Percentiles rank a stretch among this genome's conserved stretches.
phyloP scores from a whole-genome alignment of 495 filamentous ascomycete species.

The Xylaria scruposa region DNA sequence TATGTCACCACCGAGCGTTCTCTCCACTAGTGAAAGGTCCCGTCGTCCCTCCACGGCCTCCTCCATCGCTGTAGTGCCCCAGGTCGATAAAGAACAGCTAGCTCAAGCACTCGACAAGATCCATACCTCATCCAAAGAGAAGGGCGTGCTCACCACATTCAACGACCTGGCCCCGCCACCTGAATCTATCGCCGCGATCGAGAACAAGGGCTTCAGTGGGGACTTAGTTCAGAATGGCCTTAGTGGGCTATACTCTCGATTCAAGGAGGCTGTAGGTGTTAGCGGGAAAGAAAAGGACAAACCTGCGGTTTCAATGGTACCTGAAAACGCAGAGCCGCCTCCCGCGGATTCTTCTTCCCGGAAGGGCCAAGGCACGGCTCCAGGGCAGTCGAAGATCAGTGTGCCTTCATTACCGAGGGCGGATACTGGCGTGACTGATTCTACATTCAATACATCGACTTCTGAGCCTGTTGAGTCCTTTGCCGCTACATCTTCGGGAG shows the following conservation, averaged over 20 bases:
- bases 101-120: conserved; percentile 82
- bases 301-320: conserved; percentile 29
- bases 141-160: conserved; percentile 82
- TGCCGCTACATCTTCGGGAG: conserved; percentile 41
- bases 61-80: conserved; percentile 55
- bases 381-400: conserved; percentile 48
- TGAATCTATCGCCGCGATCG: conserved; percentile 57
- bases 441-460: conserved; percentile 44
- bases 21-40: conserved; percentile 47
- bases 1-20: conserved; percentile 34
- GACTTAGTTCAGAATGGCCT: conserved; percentile 81
- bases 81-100: conserved; percentile 71
- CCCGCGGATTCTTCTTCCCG: conserved; percentile 49
- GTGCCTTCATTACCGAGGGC: conserved; percentile 39
- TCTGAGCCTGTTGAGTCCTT: conserved; percentile 48
- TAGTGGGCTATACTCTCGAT: conserved; percentile 82
- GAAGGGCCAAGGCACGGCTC: conserved; percentile 45
- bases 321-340: conserved; percentile 41
- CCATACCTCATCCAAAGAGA: conserved; percentile 80
- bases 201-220: conserved; percentile 70
- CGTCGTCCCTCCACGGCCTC: conserved; percentile 72
- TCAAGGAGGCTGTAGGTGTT: conserved; percentile 77
- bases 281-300: conserved; percentile 63
- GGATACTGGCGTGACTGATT: conserved; percentile 46
- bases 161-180: conserved; percentile 78